Evolutionary conservation across 306 rosid genomes (phyloP).

Genomic region (Casuarina cunninghamiana): DNA sequence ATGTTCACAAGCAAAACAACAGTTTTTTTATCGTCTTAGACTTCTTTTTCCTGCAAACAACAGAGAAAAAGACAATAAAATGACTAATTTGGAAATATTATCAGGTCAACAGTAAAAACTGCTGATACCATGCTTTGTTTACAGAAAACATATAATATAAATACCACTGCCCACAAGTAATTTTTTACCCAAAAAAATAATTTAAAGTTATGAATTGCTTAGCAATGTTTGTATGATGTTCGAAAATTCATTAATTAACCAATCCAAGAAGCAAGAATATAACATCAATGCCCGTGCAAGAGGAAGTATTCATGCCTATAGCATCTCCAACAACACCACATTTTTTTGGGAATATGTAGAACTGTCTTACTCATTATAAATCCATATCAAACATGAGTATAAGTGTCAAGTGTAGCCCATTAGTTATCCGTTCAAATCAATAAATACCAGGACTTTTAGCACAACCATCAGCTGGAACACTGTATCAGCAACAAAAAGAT

Average conservation of each 20-base stretch:
- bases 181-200: no score
- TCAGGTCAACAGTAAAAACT: neutral
- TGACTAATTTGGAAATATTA: neutral
- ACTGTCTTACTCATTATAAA: neutral
- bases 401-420: neutral
- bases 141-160: neutral
- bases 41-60: conserved; percentile 26
- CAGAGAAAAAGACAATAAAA: neutral
- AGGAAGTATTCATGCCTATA: no score
- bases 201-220: no score
- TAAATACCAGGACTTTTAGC: neutral
- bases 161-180: neutral
- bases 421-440: neutral
- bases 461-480: neutral
- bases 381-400: neutral
- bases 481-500: neutral
- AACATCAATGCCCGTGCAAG: neutral
- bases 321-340: neutral
- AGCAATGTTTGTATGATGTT: no score
- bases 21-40: conserved; percentile 11
- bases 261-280: neutral
- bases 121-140: neutral
- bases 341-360: neutral
- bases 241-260: neutral
- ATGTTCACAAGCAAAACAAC: conserved; percentile 30